Base-by-base conservation (phyloP, 805 yeast species). In the Blastobotrys terrestris region DNA sequence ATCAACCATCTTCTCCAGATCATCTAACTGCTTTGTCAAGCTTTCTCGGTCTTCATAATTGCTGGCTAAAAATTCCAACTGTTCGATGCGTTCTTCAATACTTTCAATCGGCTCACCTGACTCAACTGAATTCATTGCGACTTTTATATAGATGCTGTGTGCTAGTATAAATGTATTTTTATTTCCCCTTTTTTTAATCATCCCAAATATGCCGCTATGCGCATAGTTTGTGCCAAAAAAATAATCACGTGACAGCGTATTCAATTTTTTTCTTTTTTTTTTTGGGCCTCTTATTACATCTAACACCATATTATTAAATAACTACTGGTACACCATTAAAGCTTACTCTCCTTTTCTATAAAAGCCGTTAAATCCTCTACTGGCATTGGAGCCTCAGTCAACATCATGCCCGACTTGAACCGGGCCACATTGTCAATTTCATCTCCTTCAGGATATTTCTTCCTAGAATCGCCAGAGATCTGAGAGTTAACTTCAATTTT, bases 371-470 rank as follows among this genome's bases (percentile, higher is more conserved):
- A 50, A 49, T 62, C 65, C 40, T 48, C 48, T 16, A 66, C 60
- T 0, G 95, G 89, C 48, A 63, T 67, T 7, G 94, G 87, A n/a
- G 82, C 76, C 0, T 79, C 78, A 0, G 90, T 84, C 49, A 80
- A 62, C 44, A 70, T 72, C 57, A 80, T 67, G 2, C 67, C 63
- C 16, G 80, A 67, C 66, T 84, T 85, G 75, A 87, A 86, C 22
- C 68, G 73, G 1, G 79, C 81, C 21, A 77, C 65, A 55, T 73
- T 70, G 1, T 65, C 63, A 54, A 83, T 73, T 13, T 67, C 49
- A 41, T 66, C 64, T 7, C 86, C 87, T 1, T 71, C 68, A 16
- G 85, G 84, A 62, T 72, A 79, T 1, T 63, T 67, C 8, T 64
- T 60, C 13, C 63, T 59, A 44, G 39, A 54, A 15, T 16, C 41